Evolutionary conservation across 2,329 filamentous ascomycete genomes (phyloP), one percentile per base, ranked within the genome.

Genomic region (Claviceps sp.): DNA sequence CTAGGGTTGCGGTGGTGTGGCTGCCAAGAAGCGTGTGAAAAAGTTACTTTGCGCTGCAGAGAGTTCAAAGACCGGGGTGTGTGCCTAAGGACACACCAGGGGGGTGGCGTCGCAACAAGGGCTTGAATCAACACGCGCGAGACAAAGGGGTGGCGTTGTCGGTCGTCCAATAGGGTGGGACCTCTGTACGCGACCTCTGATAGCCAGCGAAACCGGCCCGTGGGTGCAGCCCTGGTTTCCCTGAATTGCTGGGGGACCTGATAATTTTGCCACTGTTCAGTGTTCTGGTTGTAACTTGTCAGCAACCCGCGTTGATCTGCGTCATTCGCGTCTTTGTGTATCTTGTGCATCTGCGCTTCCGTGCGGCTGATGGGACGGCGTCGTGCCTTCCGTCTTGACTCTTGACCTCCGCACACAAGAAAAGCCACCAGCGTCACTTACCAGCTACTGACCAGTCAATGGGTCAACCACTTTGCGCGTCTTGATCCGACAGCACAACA

Each of bases 121-220:
- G 5, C 14, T 24, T 24, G 20, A 8, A 30, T 30, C 30, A 11
- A 34, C 30, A 34, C 30, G 30, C 26, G 26, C 30, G 9, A 34
- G 30, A 34, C 30, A 34, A 34, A 34, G 30, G 30, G 9, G 30
- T 34, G 30, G 30, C 30, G 30, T 24, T 44, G 24, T n/a, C 45
- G 26, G 11, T 18, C 20, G 24, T 37, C 38, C 48, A 49, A 48
- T 47, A 34, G 54, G 51, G 55, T 52, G 24, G 22, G 34, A 26
- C 45, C 43, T 30, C 40, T 54, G 9, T 34, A 34, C 30, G 52
- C 52, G 43, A 38, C 16, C 46, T 14, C 45, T 26, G 5, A 45
- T 46, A 47, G 43, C 57, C 57, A 56, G 57, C 56, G 56, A 56
- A 53, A 58, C 54, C 56, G 56, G 56, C 57, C 54, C 55, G 57